These are phyloP conservation scores for Scytalidium lignicola DNA, from an alignment of 2,329 filamentous ascomycete genomes.

Conservation along the genomic window DNA sequence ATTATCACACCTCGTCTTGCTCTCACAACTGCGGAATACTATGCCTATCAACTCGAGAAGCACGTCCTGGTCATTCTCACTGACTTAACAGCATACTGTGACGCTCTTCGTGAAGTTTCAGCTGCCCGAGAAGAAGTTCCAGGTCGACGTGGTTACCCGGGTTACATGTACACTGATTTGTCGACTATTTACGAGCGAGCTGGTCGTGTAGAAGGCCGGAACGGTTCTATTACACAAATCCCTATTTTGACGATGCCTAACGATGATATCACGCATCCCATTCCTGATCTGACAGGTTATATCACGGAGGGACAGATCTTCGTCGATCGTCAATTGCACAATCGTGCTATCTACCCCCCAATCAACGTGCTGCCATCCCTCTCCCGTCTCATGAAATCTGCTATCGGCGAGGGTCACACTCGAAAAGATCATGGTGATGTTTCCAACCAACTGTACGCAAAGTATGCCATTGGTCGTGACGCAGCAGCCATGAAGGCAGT, in stretches of 20 bases:
- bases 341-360: constrained; percentile 96
- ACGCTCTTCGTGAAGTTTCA: constrained; percentile 97
- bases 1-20: constrained; percentile 99
- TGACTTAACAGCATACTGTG: constrained; percentile 96
- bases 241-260: constrained; percentile 99
- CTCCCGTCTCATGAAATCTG: constrained; percentile 99
- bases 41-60: constrained; percentile 99
- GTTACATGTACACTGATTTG: constrained; percentile 99
- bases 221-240: constrained; percentile 98
- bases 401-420: constrained; percentile 95
- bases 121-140: constrained; percentile 98
- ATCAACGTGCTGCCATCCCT: constrained; percentile 98
- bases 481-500: constrained; percentile 99
- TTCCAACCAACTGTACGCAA: constrained; percentile 98
- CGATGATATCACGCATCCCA: constrained; percentile 98
- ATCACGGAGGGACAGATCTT: constrained; percentile 99
- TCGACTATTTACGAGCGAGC: constrained; percentile 99
- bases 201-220: constrained; percentile 92
- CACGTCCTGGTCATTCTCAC: constrained; percentile 98
- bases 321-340: constrained; percentile 86
- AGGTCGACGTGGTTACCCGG: constrained; percentile 97
- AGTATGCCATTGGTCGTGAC: constrained; percentile 98
- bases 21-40: constrained; percentile 97
- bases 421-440: constrained; percentile 97
- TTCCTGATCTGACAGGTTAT: constrained; percentile 97